These are phyloP conservation scores for Pulveroboletus sp. DNA, from an alignment of 768 basidiomycete genomes.

Conservation along the genomic window DNA sequence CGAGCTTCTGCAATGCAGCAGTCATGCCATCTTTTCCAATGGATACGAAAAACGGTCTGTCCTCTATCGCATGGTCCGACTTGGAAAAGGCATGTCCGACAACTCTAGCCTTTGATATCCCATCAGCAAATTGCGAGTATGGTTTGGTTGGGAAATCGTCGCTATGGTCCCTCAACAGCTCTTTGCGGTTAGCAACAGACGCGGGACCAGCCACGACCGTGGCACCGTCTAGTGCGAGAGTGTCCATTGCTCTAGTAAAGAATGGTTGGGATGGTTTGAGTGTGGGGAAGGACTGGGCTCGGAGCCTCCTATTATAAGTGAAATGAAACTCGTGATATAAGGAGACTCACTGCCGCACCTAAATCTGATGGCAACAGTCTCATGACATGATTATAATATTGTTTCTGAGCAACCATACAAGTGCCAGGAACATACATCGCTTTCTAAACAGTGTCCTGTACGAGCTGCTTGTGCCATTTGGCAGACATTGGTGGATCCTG, in stretches of 20 bases:
- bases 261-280: not conserved
- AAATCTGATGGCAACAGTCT: too few species aligned
- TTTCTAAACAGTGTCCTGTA: too few species aligned
- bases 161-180: constrained; percentile 17
- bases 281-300: not conserved
- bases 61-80: constrained; percentile 49
- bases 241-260: constrained; percentile 18
- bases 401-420: too few species aligned
- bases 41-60: constrained; percentile 68
- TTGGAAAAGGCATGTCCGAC: constrained; percentile 41
- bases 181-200: constrained; percentile 24
- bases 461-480: not conserved
- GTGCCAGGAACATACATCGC: too few species aligned
- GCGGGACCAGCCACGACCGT: constrained; percentile 44
- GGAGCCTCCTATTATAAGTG: not conserved
- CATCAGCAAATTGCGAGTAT: constrained; percentile 9
- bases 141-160: constrained; percentile 23
- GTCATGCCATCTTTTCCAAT: constrained; percentile 68
- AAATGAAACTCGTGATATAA: too few species aligned
- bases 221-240: constrained; percentile 38
- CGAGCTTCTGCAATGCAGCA: constrained; percentile 67
- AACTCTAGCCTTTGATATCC: constrained; percentile 10
- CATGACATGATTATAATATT: too few species aligned
- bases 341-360: not conserved
- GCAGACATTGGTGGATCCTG: too few species aligned